Evolutionary conservation across 495 filamentous ascomycete species (phyloP).

Genomic region (Penicillium paxilli): DNA sequence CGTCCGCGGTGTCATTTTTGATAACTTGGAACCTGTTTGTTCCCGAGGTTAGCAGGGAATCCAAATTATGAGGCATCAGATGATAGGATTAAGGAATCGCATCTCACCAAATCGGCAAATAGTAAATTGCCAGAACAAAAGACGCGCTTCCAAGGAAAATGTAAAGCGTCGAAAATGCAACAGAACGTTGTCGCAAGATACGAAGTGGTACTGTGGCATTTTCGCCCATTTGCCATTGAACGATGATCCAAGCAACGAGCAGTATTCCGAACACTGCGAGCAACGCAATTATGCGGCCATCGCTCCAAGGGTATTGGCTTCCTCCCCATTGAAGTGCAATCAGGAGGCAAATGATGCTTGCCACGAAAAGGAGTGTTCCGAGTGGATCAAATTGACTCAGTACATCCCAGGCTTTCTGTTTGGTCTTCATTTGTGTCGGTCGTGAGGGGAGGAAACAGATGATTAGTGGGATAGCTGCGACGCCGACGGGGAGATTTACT

Average conservation of each 20-base stretch:
- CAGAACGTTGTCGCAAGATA: slow-evolving; percentile 31
- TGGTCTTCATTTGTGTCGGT: too few relatives aligned
- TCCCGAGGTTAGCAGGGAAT: too few relatives aligned
- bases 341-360: slow-evolving; percentile 37
- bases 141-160: slow-evolving; percentile 9
- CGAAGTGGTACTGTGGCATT: slow-evolving; percentile 35
- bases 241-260: slow-evolving; percentile 17
- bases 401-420: neutral
- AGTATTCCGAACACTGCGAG: slow-evolving; percentile 31
- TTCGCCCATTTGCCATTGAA: slow-evolving; percentile 25
- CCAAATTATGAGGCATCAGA: too few relatives aligned
- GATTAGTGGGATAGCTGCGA: slow-evolving; percentile 20
- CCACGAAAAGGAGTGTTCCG: slow-evolving; percentile 30
- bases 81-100: slow-evolving; percentile 26
- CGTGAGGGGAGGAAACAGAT: slow-evolving; percentile 1
- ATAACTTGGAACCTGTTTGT: too few relatives aligned
- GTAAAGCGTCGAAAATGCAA: slow-evolving; percentile 12
- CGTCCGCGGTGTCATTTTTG: too few relatives aligned
- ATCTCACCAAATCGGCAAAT: slow-evolving; percentile 61
- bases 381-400: slow-evolving; percentile 20
- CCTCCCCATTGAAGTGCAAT: slow-evolving; percentile 49
- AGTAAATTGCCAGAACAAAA: slow-evolving; percentile 48
- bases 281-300: slow-evolving; percentile 34
- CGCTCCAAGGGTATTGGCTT: slow-evolving; percentile 35
- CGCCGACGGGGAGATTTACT: slow-evolving; percentile 49